Percentiles rank a stretch among this genome's conserved stretches.
Conservation (phyloP, 2,329 filamentous ascomycete genomes). For the Cytospora piceicola region DNA sequence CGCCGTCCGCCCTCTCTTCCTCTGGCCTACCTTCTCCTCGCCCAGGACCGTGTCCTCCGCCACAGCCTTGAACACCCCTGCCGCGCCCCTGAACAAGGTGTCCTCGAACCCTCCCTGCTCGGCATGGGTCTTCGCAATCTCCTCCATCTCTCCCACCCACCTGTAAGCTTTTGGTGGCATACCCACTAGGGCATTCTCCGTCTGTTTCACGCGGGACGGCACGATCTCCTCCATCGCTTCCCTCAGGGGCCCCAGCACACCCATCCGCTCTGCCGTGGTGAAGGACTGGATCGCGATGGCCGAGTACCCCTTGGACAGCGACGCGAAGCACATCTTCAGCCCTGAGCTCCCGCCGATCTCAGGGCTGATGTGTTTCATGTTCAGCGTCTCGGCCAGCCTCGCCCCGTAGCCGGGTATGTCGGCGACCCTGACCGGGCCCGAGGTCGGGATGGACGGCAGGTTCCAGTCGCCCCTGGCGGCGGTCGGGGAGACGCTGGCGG, state of each 20-base stretch:
- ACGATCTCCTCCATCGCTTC: slow-evolving; percentile 56
- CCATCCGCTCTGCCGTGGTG: slow-evolving; percentile 67
- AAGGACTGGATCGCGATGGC: slow-evolving; percentile 73
- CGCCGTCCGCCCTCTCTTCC: slow-evolving; percentile 29
- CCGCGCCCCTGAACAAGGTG: slow-evolving; percentile 62
- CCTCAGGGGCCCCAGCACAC: slow-evolving; percentile 63
- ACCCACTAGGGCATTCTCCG: slow-evolving; percentile 48
- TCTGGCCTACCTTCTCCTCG: slow-evolving; percentile 34
- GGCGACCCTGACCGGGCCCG: slow-evolving; percentile 50
- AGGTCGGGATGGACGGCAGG: slow-evolving; percentile 42
- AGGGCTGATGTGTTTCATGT: slow-evolving; percentile 52
- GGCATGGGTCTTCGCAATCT: slow-evolving; percentile 69
- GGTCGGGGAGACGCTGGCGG: slow-evolving; percentile 30
- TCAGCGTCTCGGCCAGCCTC: slow-evolving; percentile 49
- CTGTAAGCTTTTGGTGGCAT: slow-evolving; percentile 78
- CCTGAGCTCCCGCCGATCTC: slow-evolving; percentile 60
- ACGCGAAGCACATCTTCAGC: slow-evolving; percentile 69
- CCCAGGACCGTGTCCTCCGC: slow-evolving; percentile 65
- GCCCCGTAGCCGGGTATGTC: slow-evolving; percentile 46
- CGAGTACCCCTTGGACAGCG: slow-evolving; percentile 65
- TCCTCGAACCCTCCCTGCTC: slow-evolving; percentile 66
- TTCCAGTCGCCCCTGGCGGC: slow-evolving; percentile 41
- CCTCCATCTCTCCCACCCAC: slow-evolving; percentile 78
- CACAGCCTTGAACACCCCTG: slow-evolving; percentile 63
- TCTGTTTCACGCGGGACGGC: slow-evolving; percentile 51